Percentiles rank a stretch among this genome's conserved stretches.
phyloP scores from a whole-genome alignment of 202 grass and related monocot genomes.

The Hordeum pubiflorum region DNA sequence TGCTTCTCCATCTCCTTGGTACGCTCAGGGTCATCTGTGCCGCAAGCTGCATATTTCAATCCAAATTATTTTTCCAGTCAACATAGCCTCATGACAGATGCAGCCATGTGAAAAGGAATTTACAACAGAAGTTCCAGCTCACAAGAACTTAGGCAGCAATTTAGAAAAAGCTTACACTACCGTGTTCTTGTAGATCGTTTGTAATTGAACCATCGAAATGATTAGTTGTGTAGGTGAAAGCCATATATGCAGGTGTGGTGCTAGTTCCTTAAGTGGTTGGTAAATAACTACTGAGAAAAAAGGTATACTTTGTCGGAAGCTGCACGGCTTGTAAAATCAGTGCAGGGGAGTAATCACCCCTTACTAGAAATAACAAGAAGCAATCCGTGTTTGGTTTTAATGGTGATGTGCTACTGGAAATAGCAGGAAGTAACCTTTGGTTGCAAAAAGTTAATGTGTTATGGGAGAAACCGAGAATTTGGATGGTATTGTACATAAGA shows the following conservation, averaged over 20 bases:
- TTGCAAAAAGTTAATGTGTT: not conserved
- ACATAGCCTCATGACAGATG: constrained; percentile 9
- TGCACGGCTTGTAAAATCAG: not conserved
- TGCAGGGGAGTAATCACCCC: not conserved
- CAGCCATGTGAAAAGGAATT: not conserved
- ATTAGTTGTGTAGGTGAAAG: not conserved
- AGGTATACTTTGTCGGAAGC: not conserved
- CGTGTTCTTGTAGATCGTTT: not conserved
- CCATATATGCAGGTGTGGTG: not conserved
- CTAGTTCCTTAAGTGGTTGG: not conserved
- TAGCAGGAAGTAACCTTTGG: not conserved
- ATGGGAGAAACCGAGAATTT: not conserved
- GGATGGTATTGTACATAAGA: not conserved
- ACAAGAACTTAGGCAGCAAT: not conserved
- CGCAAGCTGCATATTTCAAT: constrained; percentile 54
- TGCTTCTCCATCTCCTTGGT: constrained; percentile 81
- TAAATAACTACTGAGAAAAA: not conserved
- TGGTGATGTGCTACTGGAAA: not conserved
- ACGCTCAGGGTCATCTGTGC: constrained; percentile 71
- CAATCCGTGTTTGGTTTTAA: not conserved
- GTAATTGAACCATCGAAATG: not conserved
- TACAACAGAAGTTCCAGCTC: not conserved
- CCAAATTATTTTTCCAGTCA: not conserved
- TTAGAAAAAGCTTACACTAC: not conserved
- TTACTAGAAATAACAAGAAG: constrained; percentile 9